Percentiles rank a stretch among this genome's conserved stretches.
Evolutionary conservation across 2,329 filamentous ascomycete genomes (phyloP).

Genomic region (Exophiala phaeomuriformis): DNA sequence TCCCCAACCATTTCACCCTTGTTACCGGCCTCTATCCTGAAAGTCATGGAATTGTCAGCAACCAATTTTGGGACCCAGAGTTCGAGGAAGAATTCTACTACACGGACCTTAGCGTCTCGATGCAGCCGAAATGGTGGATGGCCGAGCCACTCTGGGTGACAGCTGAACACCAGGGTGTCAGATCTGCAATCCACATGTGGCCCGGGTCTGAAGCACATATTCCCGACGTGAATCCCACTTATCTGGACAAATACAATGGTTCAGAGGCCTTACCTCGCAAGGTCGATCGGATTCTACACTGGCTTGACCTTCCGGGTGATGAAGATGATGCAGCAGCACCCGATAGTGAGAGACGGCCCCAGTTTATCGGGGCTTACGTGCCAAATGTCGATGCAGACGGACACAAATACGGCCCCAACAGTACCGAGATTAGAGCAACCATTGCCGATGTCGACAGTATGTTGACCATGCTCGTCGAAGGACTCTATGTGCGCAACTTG

Average conservation of each 20-base stretch:
- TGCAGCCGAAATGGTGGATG: conserved; percentile 88
- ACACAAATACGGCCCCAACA: conserved; percentile 86
- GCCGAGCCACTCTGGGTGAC: conserved; percentile 93
- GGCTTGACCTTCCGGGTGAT: conserved; percentile 73
- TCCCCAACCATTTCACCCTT: conserved; percentile 91
- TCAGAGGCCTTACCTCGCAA: conserved; percentile 68
- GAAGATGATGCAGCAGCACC: conserved; percentile 49
- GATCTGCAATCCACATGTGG: conserved; percentile 94
- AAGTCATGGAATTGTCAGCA: conserved; percentile 85
- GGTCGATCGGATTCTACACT: conserved; percentile 68
- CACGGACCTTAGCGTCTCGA: conserved; percentile 44
- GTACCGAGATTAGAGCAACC: conserved; percentile 74
- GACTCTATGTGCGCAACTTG: conserved; percentile 72
- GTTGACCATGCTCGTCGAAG: conserved; percentile 67
- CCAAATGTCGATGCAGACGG: conserved; percentile 85
- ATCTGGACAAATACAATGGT: conserved; percentile 77
- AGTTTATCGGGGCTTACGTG: conserved; percentile 90
- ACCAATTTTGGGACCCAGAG: conserved; percentile 84
- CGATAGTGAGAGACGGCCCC: conserved; percentile 58
- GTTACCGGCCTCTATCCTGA: conserved; percentile 90
- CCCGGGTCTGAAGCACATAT: conserved; percentile 89
- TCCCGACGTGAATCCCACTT: conserved; percentile 63
- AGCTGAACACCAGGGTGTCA: conserved; percentile 72
- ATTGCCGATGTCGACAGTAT: conserved; percentile 76
- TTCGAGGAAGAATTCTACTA: conserved; percentile 78